Base-by-base conservation (phyloP, 2,329 filamentous ascomycete genomes). In the Neofusicoccum laricinum region DNA sequence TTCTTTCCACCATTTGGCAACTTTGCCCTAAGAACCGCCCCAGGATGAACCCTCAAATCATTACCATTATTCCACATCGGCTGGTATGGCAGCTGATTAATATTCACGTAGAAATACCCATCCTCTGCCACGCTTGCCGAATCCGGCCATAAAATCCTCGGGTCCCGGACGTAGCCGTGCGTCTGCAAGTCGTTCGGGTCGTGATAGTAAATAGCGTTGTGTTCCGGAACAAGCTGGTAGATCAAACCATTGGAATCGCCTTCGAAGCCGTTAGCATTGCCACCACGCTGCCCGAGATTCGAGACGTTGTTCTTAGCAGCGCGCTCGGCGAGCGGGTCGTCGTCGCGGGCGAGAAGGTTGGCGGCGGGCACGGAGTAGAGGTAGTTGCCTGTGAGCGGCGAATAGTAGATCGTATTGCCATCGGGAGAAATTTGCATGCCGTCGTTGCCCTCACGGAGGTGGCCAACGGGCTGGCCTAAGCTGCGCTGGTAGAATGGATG, bases 11-110 rank as follows among this genome's bases (percentile, higher is more conserved):
- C 72, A 63, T 78, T 73, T 1, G 76, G 77, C 25, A 82, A 58
- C 68, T 76, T 81, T 7, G 73, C 73, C 67, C 78, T 76, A 68
- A 82, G 65, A 50, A 83, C 79, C n/a, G 80, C 72, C 1, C 80
- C 80, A 0, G 80, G 81, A 67, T 80, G 69, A 4, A 69, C 64
- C 58, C 81, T 75, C 34, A 73, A 66, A 71, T 82, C 81, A 2
- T 76, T 71, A 0, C 80, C 80, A 67, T 78, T 68, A 66, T 84
- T 83, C 80, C 80, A 82, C 63, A 77, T 74, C 2, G 79, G 75
- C 71, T 82, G 79, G 68, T 79, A 81, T 1, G 77, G 78, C 64
- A 84, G 66, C 69, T 84, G 81, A 66, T 84, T 82, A 66, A 82
- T 79, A 61, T 81, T 82, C 64, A 82, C 69, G 66, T 84, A 83